These are phyloP conservation scores for Filobasidium floriforme DNA, from an alignment of 768 basidiomycete genomes.

Conservation along the genomic window DNA sequence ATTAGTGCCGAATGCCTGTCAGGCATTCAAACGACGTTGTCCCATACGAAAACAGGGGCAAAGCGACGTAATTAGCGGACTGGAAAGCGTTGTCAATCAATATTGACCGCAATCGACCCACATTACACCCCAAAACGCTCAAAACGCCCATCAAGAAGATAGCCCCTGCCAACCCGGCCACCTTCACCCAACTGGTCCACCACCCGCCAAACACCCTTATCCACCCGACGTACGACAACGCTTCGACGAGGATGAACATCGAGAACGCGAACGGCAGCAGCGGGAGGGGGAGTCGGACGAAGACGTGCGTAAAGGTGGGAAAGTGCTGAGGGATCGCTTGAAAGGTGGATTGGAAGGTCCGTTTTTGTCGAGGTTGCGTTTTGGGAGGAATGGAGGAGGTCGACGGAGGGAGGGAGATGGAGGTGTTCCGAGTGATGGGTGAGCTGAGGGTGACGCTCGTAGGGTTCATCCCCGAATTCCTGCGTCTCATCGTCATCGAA, in stretches of 20 bases:
- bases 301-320: conserved; percentile 57
- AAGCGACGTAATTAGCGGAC: no score
- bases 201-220: conserved; percentile 70
- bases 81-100: no score
- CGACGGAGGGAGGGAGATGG: conserved; percentile 27
- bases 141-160: conserved; percentile 65
- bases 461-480: not conserved
- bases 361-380: no score
- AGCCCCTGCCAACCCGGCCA: conserved; percentile 51
- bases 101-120: conserved; percentile 30
- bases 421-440: conserved; percentile 20
- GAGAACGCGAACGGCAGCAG: conserved; percentile 87
- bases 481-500: not conserved
- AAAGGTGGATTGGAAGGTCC: conserved; percentile 2
- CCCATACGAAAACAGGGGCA: conserved; percentile 27
- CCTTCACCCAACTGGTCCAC: conserved; percentile 52
- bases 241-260: conserved; percentile 89
- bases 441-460: conserved; percentile 12
- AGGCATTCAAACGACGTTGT: not conserved
- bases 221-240: conserved; percentile 74
- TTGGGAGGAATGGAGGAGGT: conserved; percentile 16
- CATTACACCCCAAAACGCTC: conserved; percentile 67
- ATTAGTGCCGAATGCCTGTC: conserved; percentile 66
- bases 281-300: conserved; percentile 61
- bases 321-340: conserved; percentile 46